Base-by-base conservation (phyloP, 331 rosid species). In the Dryas integrifolia region DNA sequence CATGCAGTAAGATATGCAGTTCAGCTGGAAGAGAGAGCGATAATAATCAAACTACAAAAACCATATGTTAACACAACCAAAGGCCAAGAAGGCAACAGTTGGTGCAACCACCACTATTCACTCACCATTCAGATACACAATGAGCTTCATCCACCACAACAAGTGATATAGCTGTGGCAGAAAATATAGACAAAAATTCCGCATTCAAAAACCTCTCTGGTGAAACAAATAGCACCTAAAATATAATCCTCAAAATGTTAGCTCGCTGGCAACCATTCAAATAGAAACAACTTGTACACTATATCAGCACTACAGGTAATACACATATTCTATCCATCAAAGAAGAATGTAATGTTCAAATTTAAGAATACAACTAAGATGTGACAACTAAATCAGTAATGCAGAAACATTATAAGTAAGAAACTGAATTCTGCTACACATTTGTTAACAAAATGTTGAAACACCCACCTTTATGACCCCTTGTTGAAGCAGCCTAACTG, bases 61-160 rank as follows among this genome's bases (percentile, higher is more conserved):
- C 45, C 53, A 72, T 77, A 65, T 43, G 67, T 61, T 48, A 60
- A 73, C 14, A 45, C 49, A 44, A 66, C 26, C 18, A 16, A 41
- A 38, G 55, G 15, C 55, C 58, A 46, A 72, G 63, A 58, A 26
- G 68, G 18, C 62, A 15, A 12, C 4, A 2, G 44, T 41, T 41
- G 9, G 40, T 57, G 15, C 55, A 57, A 21, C 3, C 35, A 2
- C 8, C 75, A 16, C 52, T 12, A 53, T 40, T 18, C 82, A 66
- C 96, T 88, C 81, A 92, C 98, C 98, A 94, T 85, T 91, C 98
- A 75, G 97, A 91, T 71, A 91, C 79, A 79, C 98, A 94, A 75
- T 94, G 97, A 13, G 98, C 97, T 84, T 94, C 98, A 63, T 94
- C 97, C 78, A 94, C 88, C 79, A 87, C 96, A 85, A 90, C 89